These are phyloP conservation scores for Diphasiastrum complanatum DNA, from an alignment of 83 land plant genomes.

Conservation along the genomic window DNA sequence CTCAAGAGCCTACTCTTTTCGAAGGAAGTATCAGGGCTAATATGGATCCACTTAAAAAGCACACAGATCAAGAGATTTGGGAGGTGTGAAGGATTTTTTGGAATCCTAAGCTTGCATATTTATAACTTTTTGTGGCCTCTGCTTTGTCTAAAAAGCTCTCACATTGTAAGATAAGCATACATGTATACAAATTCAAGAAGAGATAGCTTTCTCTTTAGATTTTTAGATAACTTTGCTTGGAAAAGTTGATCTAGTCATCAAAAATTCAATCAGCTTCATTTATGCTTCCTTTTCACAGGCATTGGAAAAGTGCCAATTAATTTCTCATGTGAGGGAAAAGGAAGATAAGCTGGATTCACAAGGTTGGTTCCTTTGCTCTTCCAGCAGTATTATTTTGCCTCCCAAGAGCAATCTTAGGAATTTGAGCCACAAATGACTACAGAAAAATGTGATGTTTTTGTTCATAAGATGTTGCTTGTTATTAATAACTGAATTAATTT, in stretches of 20 bases:
- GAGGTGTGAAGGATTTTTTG: conserved; percentile 13
- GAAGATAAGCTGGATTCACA: neutral
- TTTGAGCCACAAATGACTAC: neutral
- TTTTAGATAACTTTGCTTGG: no score
- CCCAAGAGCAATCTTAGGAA: neutral
- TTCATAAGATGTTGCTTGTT: no score
- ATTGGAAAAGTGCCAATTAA: no score
- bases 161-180: no score
- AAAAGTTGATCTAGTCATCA: neutral
- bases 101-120: no score
- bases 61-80: conserved; percentile 20
- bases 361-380: neutral
- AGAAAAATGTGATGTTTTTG: no score
- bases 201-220: no score
- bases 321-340: no score
- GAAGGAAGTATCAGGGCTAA: conserved; percentile 16
- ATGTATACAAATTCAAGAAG: no score
- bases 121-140: no score
- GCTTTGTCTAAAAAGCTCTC: no score
- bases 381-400: neutral
- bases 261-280: neutral
- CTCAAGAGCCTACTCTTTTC: conserved; percentile 22
- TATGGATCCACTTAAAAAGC: conserved; percentile 24
- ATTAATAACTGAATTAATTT: neutral
- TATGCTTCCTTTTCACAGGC: conserved; percentile 7